Evolutionary conservation across 495 filamentous ascomycete genomes (phyloP).

Genomic region (Xylaria telfairii): DNA sequence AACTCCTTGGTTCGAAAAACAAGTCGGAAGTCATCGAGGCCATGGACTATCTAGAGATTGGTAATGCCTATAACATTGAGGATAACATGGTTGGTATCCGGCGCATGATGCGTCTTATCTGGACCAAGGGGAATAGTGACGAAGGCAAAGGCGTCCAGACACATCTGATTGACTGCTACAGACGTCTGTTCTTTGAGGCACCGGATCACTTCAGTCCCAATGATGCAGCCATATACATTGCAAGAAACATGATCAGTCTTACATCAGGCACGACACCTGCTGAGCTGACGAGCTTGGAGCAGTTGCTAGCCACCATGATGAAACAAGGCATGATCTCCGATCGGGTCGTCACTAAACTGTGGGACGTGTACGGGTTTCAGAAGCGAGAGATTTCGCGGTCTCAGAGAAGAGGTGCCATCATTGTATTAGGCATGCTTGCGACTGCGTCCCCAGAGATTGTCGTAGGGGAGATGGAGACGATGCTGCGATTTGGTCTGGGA

Average conservation of each 20-base stretch:
- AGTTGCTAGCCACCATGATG: constrained; percentile 97
- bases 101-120: constrained; percentile 94
- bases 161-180: constrained; percentile 97
- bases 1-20: constrained; percentile 89
- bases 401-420: constrained; percentile 93
- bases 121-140: constrained; percentile 99
- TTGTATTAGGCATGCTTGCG: constrained; percentile 96
- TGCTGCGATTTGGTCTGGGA: constrained; percentile 89
- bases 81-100: constrained; percentile 88
- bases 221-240: constrained; percentile 94
- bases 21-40: constrained; percentile 98
- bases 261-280: constrained; percentile 94
- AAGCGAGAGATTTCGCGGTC: constrained; percentile 90
- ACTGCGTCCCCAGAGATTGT: constrained; percentile 91
- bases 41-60: constrained; percentile 96
- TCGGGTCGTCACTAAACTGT: constrained; percentile 86
- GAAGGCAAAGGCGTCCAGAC: constrained; percentile 98
- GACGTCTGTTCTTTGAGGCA: constrained; percentile 91
- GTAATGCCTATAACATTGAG: constrained; percentile 94
- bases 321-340: constrained; percentile 86
- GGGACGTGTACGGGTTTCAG: constrained; percentile 96
- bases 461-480: constrained; percentile 89
- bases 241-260: constrained; percentile 97
- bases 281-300: constrained; percentile 93
- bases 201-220: constrained; percentile 85